A percentile compares a stretch with the other conserved stretches of the same genome.
phyloP scores from a whole-genome alignment of 768 basidiomycete species.

The Naganishia vishniacii region DNA sequence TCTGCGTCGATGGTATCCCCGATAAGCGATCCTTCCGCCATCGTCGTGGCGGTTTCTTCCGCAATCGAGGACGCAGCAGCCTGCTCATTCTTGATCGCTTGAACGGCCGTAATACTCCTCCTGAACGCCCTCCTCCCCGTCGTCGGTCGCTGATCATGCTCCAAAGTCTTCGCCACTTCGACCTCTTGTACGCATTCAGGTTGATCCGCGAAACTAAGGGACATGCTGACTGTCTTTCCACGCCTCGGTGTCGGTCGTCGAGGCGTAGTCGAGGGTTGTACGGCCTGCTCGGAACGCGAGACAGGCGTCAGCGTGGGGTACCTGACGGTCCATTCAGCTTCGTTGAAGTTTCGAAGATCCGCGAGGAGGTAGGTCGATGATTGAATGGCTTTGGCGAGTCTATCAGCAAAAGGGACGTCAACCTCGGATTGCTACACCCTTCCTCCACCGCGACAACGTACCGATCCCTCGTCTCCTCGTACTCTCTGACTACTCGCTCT shows the following conservation, averaged over 20 bases:
- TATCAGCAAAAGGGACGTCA: conserved; percentile 38
- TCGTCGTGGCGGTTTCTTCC: conserved; percentile 3
- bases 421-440: neutral
- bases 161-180: conserved; percentile 53
- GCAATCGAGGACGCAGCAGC: neutral
- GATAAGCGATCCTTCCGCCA: too few relatives aligned
- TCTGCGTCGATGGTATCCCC: neutral
- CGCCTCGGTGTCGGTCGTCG: neutral
- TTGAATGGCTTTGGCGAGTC: conserved; percentile 72
- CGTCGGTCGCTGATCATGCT: conserved; percentile 31
- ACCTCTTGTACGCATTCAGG: conserved; percentile 47
- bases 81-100: neutral
- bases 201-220: conserved; percentile 70
- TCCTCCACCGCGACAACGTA: conserved; percentile 47
- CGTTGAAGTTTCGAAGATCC: conserved; percentile 74
- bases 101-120: conserved; percentile 19
- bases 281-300: neutral
- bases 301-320: conserved; percentile 64
- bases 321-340: conserved; percentile 76
- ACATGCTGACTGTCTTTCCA: conserved; percentile 48
- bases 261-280: neutral
- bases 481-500: conserved; percentile 41
- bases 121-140: conserved; percentile 41
- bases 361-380: conserved; percentile 63
- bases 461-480: conserved; percentile 61